Percentiles rank a stretch among this genome's conserved stretches.
phyloP scores from a whole-genome alignment of 352 stramenopile species.

The Globisporangium nagaii region DNA sequence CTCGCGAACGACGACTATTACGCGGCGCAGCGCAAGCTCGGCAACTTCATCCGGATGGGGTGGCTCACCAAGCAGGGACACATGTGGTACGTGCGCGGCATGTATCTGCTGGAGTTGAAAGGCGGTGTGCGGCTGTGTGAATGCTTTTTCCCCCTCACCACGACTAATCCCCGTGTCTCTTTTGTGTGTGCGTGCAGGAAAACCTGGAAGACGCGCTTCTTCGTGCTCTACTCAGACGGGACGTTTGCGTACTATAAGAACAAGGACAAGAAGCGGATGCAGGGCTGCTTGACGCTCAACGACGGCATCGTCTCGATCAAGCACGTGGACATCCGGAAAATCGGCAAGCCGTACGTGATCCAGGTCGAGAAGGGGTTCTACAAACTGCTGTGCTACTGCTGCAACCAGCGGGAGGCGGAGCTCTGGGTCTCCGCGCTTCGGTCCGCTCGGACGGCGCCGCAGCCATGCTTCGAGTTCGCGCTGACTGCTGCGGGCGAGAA shows the following conservation, averaged over 20 bases:
- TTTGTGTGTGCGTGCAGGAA: slow-evolving; percentile 31
- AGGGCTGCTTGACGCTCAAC: slow-evolving; percentile 78
- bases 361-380: slow-evolving; percentile 86
- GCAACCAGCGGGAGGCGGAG: slow-evolving; percentile 73
- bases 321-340: slow-evolving; percentile 64
- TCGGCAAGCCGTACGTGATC: slow-evolving; percentile 71
- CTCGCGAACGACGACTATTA: slow-evolving; percentile 69
- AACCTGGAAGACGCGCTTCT: slow-evolving; percentile 85
- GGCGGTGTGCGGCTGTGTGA: neutral
- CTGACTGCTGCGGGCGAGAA: slow-evolving; percentile 60
- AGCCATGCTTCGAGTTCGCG: slow-evolving; percentile 59
- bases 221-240: slow-evolving; percentile 77
- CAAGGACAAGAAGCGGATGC: slow-evolving; percentile 68
- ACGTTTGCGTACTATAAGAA: slow-evolving; percentile 84
- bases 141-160: no score
- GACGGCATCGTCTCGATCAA: slow-evolving; percentile 81
- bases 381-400: slow-evolving; percentile 71
- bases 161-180: no score
- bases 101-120: neutral
- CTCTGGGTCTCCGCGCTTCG: slow-evolving; percentile 71
- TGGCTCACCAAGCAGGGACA: slow-evolving; percentile 84
- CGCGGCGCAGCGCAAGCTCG: slow-evolving; percentile 48
- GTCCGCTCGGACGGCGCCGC: slow-evolving; percentile 30
- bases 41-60: slow-evolving; percentile 77
- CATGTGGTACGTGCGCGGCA: slow-evolving; percentile 52